phyloP scores from a whole-genome alignment of 2,329 filamentous ascomycete genomes.

The Phaeosphaeria sp. region DNA sequence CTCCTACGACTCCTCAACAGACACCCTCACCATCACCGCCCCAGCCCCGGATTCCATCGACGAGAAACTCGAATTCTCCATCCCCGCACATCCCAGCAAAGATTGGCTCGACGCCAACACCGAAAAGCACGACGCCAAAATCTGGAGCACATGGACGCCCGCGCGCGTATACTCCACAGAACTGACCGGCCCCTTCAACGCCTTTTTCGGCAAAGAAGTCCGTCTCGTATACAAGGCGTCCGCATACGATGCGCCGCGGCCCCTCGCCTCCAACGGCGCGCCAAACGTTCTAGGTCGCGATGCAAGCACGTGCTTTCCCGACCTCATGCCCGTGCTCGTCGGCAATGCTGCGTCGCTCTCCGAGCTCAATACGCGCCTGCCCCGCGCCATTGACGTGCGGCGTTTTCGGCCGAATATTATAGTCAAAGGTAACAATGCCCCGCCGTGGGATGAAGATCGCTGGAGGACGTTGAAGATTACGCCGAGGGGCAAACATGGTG shows the following conservation, averaged over 20 bases:
- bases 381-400: conserved; percentile 61
- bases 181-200: conserved; percentile 61
- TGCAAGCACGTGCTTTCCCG: conserved; percentile 64
- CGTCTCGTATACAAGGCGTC: conserved; percentile 69
- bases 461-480: conserved; percentile 65
- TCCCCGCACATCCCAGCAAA: conserved; percentile 62
- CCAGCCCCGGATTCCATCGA: conserved; percentile 45
- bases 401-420: conserved; percentile 71
- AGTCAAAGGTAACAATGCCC: conserved; percentile 55
- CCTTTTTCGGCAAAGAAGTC: conserved; percentile 63
- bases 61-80: conserved; percentile 49
- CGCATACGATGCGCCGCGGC: conserved; percentile 52
- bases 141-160: conserved; percentile 67
- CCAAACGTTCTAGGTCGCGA: conserved; percentile 60
- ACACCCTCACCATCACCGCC: conserved; percentile 59
- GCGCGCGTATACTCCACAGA: conserved; percentile 60
- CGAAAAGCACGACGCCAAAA: conserved; percentile 56
- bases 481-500: conserved; percentile 9
- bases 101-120: conserved; percentile 64
- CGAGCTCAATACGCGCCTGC: conserved; percentile 64
- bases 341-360: conserved; percentile 62
- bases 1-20: conserved; percentile 52
- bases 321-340: conserved; percentile 64
- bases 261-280: conserved; percentile 63
- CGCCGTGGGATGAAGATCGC: conserved; percentile 67